Base-by-base conservation (phyloP, 441 rosid species). In the Kokia cookei region DNA sequence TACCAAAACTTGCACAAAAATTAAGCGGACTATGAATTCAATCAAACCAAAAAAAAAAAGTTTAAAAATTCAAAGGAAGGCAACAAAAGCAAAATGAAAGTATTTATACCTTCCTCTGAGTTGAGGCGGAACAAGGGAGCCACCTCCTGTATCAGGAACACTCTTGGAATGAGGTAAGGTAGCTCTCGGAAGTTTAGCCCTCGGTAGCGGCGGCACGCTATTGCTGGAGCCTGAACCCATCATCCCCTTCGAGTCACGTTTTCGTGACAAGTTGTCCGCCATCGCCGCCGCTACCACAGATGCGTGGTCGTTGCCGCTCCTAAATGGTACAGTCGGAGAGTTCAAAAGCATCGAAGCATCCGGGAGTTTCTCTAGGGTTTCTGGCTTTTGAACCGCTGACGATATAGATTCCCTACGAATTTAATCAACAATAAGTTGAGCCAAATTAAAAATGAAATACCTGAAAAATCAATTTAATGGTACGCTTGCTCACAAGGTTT, bases 111-210 rank as follows among this genome's bases (percentile, higher is more conserved):
- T 92, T 80, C 98, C 98, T 32, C 79, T 79, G 60, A 94, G 89
- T 91, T 94, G 98, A 58, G 97, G 98, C 15, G 98, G 98, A 60
- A 92, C 84, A 58, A 94, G 86, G 77, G 82, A 7, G 45, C 90
- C 90, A 22, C 90, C 83, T 7, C 73, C 83, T 26, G 97, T 92
- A 10, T 91, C 97, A 3, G 89, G 91, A 74, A 83, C 71, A 75
- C 74, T 84, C 89, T 80, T 92, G 2, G 86, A 62, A 75, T 82
- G 87, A 29, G 81, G 84, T 76, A 91, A 70, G 53, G 50, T 73
- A 40, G 92, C 95, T 82, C 86, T 88, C 9, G 94, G 95, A 10
- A 91, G 72, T 79, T 94, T 94, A 37, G 81, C 29, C 37, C 86
- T 83, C 8, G 83, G 89, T 51, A 35, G 27, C 14, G n/a, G 45